Evolutionary conservation across 2,329 filamentous ascomycete species (phyloP).

Genomic region (Ophiostoma perfectum): DNA sequence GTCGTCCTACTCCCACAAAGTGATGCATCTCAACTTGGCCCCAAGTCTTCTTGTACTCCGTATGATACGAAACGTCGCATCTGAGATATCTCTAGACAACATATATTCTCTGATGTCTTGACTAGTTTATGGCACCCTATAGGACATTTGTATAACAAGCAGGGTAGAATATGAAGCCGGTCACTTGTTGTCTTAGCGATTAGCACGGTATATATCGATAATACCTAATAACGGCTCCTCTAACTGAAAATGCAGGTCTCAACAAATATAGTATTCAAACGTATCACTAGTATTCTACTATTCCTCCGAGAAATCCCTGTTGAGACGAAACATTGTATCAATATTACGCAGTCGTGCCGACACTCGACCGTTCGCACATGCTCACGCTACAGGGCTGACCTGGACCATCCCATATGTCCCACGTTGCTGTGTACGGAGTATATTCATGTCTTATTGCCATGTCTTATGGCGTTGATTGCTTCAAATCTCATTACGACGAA

Average conservation of each 20-base stretch:
- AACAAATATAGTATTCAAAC: background rate
- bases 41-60: background rate
- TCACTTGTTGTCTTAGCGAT: background rate
- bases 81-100: too few species aligned
- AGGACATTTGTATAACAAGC: too few species aligned
- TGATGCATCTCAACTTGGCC: background rate
- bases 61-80: too few species aligned
- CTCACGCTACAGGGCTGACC: background rate
- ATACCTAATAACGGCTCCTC: background rate
- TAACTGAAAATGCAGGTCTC: background rate
- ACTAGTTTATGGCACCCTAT: background rate
- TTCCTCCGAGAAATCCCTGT: background rate
- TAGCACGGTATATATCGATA: too few species aligned
- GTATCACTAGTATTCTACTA: background rate
- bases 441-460: too few species aligned
- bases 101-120: background rate
- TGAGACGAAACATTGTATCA: background rate
- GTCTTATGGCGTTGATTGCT: background rate
- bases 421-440: background rate
- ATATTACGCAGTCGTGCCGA: background rate
- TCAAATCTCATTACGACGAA: too few species aligned
- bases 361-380: background rate
- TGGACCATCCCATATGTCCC: background rate
- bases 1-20: background rate
- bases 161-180: too few species aligned